These are phyloP conservation scores for Aspergillus brunneoviolaceus DNA, from an alignment of 2,329 filamentous ascomycete genomes.

Conservation along the genomic window DNA sequence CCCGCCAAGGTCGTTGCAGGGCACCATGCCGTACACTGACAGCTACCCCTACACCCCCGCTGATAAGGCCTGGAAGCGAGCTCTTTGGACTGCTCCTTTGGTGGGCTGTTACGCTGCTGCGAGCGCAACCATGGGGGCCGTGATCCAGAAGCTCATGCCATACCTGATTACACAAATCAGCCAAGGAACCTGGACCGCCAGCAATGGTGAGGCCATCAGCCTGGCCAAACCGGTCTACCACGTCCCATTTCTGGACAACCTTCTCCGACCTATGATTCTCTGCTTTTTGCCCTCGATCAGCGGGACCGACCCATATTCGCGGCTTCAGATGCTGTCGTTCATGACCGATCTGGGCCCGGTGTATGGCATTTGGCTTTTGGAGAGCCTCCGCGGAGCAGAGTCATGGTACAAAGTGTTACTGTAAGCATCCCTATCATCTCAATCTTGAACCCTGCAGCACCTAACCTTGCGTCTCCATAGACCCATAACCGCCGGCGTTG, in stretches of 20 bases:
- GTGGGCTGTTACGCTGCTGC: neutral
- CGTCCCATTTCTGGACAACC: neutral
- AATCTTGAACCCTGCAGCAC: too few relatives aligned
- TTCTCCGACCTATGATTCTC: neutral
- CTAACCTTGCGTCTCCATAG: neutral
- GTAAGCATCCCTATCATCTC: neutral
- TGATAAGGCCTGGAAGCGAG: neutral
- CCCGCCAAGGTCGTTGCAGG: neutral
- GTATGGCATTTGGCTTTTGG: constrained; percentile 15
- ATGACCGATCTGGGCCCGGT: constrained; percentile 7
- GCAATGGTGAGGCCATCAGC: constrained; percentile 5
- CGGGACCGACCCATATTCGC: neutral
- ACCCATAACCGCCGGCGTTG: neutral
- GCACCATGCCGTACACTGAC: neutral
- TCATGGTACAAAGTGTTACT: neutral
- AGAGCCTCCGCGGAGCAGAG: constrained; percentile 8
- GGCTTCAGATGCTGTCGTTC: constrained; percentile 13
- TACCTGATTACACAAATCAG: neutral
- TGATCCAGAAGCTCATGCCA: neutral
- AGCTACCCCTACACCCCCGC: neutral
- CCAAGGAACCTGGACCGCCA: constrained; percentile 1
- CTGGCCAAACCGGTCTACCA: neutral
- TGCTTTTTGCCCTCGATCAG: constrained; percentile 14
- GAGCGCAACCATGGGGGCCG: neutral
- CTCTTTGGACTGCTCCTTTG: neutral